Evolutionary conservation across 2,329 filamentous ascomycete genomes (phyloP), one percentile per base, ranked within the genome.

Genomic region (Ceratocystis lukuohia): DNA sequence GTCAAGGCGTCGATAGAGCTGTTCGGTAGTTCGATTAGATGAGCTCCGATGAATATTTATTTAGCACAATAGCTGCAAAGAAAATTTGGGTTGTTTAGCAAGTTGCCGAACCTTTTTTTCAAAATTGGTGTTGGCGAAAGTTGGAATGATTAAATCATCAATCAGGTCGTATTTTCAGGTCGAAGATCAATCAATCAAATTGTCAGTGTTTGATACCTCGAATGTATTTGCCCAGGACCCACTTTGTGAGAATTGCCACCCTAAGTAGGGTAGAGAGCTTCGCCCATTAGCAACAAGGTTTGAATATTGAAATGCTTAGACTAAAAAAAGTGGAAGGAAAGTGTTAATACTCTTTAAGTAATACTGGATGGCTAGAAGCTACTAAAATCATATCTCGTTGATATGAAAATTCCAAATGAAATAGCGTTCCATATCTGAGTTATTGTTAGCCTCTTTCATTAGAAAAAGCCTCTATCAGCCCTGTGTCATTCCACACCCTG

Each of bases 161-260:
- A 33, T 25, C 53, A 30, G 37, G 37, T 59, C 5, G 28, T 30
- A n/a, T 33, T 57, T 57, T 57, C n/a, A 17, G 12, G 5, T 15
- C 33, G 1, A 30, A 37, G 30, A 30, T 37, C 28, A n/a, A 59
- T 20, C 10, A 8, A 59, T 59, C 25, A n/a, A 44, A 64, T 56
- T 56, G 17, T 64, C n/a, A n/a, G 46, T n/a, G 22, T 28, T 15
- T 53, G 20, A 28, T 53, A 65, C 44, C 46, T 59, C 44, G 37
- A 30, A 46, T 28, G 17, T 28, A 59, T 59, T 63, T 63, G 44
- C 25, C 41, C 28, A 37, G 61, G 61, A 48, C 61, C 61, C 61
- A 63, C 61, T 63, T 63, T 48, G 56, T 50, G 15, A 33, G 61
- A 50, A 48, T 63, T 37, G 61, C 61, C 61, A 63, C 61, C 46